phyloP scores from a whole-genome alignment of 176 grass and related monocot genomes.

The Phoenix dactylifera region DNA sequence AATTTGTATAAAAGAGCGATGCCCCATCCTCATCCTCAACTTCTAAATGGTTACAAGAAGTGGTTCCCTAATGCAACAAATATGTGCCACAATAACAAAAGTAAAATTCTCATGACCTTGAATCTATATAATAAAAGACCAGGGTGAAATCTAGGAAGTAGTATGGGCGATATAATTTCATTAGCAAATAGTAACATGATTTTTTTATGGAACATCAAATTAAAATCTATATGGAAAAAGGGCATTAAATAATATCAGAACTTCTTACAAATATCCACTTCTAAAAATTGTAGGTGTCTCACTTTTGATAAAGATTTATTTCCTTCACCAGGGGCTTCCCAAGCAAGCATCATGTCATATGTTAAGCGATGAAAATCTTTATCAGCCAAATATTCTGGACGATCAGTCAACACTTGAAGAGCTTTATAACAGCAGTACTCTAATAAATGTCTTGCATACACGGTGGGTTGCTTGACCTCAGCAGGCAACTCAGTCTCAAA shows the following conservation, averaged over 20 bases:
- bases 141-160: neutral
- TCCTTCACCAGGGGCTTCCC: slow-evolving; percentile 2
- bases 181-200: too few relatives aligned
- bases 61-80: slow-evolving; percentile 29
- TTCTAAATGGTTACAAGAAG: slow-evolving; percentile 23
- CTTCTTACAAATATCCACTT: too few relatives aligned
- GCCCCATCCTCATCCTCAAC: slow-evolving; percentile 56
- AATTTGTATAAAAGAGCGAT: slow-evolving; percentile 79
- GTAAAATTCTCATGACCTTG: too few relatives aligned
- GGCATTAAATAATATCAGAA: too few relatives aligned
- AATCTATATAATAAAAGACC: neutral
- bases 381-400: neutral
- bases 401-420: neutral
- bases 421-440: slow-evolving; percentile 1
- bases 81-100: too few relatives aligned
- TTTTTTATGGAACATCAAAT: too few relatives aligned
- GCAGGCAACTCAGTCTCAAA: neutral
- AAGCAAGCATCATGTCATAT: slow-evolving; percentile 1
- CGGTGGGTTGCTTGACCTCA: neutral
- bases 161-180: too few relatives aligned
- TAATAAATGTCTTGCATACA: neutral
- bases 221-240: too few relatives aligned
- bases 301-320: slow-evolving; percentile 46
- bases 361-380: neutral
- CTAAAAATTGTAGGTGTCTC: slow-evolving; percentile 1